These are phyloP conservation scores for Thielaviopsis ethacetica DNA, from an alignment of 2,329 filamentous ascomycete genomes.

Conservation along the genomic window DNA sequence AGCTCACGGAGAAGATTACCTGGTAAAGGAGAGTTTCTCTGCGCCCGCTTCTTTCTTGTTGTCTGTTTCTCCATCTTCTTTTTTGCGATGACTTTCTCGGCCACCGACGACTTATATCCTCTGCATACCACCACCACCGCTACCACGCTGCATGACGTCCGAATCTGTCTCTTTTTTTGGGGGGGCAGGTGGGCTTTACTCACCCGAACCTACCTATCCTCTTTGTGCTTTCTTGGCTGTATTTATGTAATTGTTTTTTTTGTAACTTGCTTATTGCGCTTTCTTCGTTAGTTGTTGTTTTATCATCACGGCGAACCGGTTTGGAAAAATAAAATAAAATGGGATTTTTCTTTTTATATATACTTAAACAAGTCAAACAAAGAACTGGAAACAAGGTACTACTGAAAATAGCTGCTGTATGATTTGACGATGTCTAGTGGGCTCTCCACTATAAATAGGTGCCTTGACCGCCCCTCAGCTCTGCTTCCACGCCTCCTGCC, in stretches of 20 bases:
- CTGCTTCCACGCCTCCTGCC: background rate
- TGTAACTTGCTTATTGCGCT: background rate
- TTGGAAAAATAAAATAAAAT: conserved; percentile 5
- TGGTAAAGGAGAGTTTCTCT: conserved; percentile 19
- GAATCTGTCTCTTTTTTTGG: background rate
- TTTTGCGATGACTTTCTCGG: background rate
- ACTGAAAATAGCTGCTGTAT: too few relatives aligned
- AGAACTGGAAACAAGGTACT: too few relatives aligned
- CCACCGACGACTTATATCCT: background rate
- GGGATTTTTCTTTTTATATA: background rate
- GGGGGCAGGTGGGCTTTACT: too few relatives aligned
- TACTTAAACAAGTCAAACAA: too few relatives aligned
- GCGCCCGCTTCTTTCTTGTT: conserved; percentile 5
- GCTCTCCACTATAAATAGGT: background rate
- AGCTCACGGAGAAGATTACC: conserved; percentile 25
- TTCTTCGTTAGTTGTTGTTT: background rate
- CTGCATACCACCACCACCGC: background rate
- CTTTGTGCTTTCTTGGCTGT: background rate
- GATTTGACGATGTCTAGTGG: background rate
- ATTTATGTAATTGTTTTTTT: background rate
- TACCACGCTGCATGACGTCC: background rate
- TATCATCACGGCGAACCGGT: conserved; percentile 11
- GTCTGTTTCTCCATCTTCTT: background rate
- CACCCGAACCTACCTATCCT: too few relatives aligned
- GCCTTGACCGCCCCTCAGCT: background rate